Base-by-base conservation (phyloP, 2,329 filamentous ascomycete genomes). In the Fusarium heterosporum region DNA sequence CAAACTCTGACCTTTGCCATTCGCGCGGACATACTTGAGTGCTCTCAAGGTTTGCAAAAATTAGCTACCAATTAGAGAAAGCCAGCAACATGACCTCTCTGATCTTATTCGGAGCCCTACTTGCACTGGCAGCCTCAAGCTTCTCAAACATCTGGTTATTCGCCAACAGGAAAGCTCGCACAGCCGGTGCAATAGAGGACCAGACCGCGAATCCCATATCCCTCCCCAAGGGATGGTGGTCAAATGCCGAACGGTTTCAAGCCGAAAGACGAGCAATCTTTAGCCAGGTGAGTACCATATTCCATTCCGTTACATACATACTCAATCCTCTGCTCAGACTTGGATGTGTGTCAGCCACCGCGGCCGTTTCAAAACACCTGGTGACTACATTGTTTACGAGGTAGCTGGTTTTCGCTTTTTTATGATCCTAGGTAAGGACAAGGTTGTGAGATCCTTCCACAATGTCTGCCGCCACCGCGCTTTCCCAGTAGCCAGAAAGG, bases 391-490 rank as follows among this genome's bases (percentile, higher is more conserved):
- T 6, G 46, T 52, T 22, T 36, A 56, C 1, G 46, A 52, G 1
- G 14, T 42, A 25, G 46, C 46, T 36, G 46, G 46, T 3, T 56
- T 56, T 4, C 46, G 53, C 2, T 17, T 56, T 6, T 34, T 56
- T 13, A 56, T 56, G 46, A 52, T 56, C 14, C 4, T 52, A 1
- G 53, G 53, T 1, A 56, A 56, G 13, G 53, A 52, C 5, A 36
- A 29, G 28, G 4, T 17, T 16, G 29, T 56, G 3, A 49, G 53
- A 8, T 52, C 53, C 3, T 56, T 56, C 4, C 46, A 56, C 1
- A 56, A 56, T 25, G 53, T 42, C 22, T 56, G 53, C 13, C 39
- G 53, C 11, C 53, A 56, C 4, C 49, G 53, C 17, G 53, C 53
- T 0, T 56, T 52, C 6, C 53, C 46, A 1, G 47, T 56, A 11